Evolutionary conservation across 1,139 yeast genomes (phyloP), one percentile per base, ranked within the genome.

Genomic region (Hansenula sp.): DNA sequence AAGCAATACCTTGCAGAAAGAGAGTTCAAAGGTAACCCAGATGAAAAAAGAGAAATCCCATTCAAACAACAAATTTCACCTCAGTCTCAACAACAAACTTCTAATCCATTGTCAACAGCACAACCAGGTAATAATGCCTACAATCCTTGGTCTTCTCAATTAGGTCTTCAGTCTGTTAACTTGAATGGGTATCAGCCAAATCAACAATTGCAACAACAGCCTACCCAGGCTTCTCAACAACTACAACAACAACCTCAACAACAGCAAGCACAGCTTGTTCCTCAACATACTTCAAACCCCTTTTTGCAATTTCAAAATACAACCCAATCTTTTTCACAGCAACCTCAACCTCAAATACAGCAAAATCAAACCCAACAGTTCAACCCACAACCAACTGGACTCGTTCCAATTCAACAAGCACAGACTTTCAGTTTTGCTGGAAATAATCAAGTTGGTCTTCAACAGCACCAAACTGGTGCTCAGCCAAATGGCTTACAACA

Each of bases 1-100:
- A 71, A 81, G 49, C 95, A 87, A 58, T 89, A 85, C 58, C 63
- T 89, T 51, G 79, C 78, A 5, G 94, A 86, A 57, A 82, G 72
- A 60, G 73, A 71, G 45, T 72, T 66, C 34, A 67, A 65, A 41
- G 35, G 33, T 37, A 45, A 34, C 37, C 47, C 49, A 45, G 43
- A 29, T 33, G 36, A 38, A 33, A 40, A 32, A 34, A 52, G 18
- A 55, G 52, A 31, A 55, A 52, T 40, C 6, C 36, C 36, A 18
- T 48, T 45, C 13, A 54, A 48, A 15, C 48, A 45, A 31, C 47
- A 24, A 25, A 47, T 41, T 32, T 56, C 47, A 39, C 41, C 41
- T 18, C 51, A 50, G 41, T 33, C 39, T 10, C 52, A 47, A 18
- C 57, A 50, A 38, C 49, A 46, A 6, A 16, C 55, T 47, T 40